These are phyloP conservation scores for Globisporangium acanthophoron DNA, from an alignment of 352 stramenopile species.

Conservation along the genomic window DNA sequence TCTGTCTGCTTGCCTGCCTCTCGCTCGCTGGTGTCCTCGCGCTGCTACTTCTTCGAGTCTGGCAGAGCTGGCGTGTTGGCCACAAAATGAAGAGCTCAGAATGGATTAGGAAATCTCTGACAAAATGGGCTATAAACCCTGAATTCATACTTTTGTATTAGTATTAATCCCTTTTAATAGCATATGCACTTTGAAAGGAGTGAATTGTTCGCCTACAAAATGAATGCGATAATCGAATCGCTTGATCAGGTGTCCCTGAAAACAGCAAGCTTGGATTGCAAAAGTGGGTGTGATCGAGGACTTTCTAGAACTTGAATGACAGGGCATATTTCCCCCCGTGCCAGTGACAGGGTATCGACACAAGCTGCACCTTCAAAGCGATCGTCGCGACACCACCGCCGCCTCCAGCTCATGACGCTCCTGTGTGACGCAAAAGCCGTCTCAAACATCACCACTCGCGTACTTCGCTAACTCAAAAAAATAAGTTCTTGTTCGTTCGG, in stretches of 20 bases:
- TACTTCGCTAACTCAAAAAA: not conserved
- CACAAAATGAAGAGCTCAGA: not conserved
- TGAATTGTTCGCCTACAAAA: not conserved
- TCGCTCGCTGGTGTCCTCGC: not conserved
- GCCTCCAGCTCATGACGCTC: too few species aligned
- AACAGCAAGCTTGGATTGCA: not conserved
- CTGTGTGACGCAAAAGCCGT: too few species aligned
- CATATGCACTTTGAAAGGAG: not conserved
- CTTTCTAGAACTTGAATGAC: not conserved
- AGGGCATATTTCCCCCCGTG: not conserved
- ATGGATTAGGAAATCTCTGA: too few species aligned
- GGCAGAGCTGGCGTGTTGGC: not conserved
- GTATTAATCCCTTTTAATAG: not conserved
- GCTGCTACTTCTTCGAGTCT: not conserved
- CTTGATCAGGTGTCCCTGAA: not conserved
- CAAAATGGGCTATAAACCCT: not conserved
- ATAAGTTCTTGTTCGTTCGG: not conserved
- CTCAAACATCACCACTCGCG: not conserved
- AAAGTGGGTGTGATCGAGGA: not conserved
- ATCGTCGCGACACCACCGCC: too few species aligned
- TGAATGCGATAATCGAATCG: not conserved
- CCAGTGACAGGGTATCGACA: not conserved
- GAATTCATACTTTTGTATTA: not conserved
- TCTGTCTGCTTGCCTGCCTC: too few species aligned
- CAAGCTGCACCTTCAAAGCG: too few species aligned